Percentiles rank a stretch among this genome's conserved stretches.
phyloP scores from a whole-genome alignment of 1,284 basidiomycete species.

The Ustilago shanxiensis region DNA sequence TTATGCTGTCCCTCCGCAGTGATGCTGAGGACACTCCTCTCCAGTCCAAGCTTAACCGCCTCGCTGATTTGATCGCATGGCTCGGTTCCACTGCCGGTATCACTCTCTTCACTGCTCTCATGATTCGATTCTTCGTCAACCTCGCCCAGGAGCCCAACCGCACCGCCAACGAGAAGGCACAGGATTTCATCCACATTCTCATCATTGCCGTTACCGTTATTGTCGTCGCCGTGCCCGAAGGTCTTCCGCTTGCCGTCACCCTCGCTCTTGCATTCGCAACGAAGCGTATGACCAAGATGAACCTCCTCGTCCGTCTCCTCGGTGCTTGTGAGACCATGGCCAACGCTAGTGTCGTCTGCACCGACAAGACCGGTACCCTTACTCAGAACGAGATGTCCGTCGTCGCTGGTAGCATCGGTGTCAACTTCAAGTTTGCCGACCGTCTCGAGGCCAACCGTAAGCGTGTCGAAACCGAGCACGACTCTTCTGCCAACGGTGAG shows the following conservation, averaged over 20 bases:
- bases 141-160: constrained; percentile 74
- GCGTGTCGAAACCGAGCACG: constrained; percentile 79
- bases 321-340: constrained; percentile 99
- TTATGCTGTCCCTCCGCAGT: constrained; percentile 75
- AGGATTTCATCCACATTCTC: constrained; percentile 91
- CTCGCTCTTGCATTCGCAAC: constrained; percentile 96
- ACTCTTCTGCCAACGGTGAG: constrained; percentile 61
- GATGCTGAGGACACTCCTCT: constrained; percentile 84
- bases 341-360: constrained; percentile 94
- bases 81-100: constrained; percentile 85
- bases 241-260: constrained; percentile 94
- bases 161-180: constrained; percentile 84
- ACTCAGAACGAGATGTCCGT: constrained; percentile 96
- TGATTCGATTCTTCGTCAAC: constrained; percentile 95
- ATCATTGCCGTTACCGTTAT: constrained; percentile 95
- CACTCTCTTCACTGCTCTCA: constrained; percentile 83
- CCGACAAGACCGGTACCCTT: constrained; percentile 87
- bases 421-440: constrained; percentile 92
- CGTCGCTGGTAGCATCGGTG: constrained; percentile 92
- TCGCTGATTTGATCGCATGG: constrained; percentile 95
- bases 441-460: constrained; percentile 80
- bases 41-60: constrained; percentile 89
- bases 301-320: constrained; percentile 92
- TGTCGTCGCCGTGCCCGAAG: constrained; percentile 97
- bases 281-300: constrained; percentile 94